A percentile compares a stretch with the other conserved stretches of the same genome.
Evolutionary conservation across 495 filamentous ascomycete species (phyloP).

Genomic region (Tetracladium marchalianum): DNA sequence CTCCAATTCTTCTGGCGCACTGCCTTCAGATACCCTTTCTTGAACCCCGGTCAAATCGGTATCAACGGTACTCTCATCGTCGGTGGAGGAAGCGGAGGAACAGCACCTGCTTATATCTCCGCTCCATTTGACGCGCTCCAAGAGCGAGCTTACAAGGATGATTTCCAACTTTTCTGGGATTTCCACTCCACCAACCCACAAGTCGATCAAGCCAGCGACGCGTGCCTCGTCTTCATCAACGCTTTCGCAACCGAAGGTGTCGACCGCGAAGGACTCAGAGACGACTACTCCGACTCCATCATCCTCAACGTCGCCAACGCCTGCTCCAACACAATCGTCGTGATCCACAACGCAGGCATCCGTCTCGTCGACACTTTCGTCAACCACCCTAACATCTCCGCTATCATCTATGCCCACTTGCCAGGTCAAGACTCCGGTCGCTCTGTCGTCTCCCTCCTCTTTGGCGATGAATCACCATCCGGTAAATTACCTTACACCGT

Average conservation of each 20-base stretch:
- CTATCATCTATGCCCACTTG: constrained; percentile 47
- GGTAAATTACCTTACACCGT: constrained; percentile 65
- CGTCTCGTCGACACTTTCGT: constrained; percentile 52
- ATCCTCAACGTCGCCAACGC: constrained; percentile 42
- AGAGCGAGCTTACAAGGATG: constrained; percentile 39
- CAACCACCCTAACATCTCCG: constrained; percentile 52
- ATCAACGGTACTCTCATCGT: constrained; percentile 78
- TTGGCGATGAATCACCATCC: constrained; percentile 46
- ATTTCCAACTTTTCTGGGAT: constrained; percentile 40
- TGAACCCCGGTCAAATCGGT: constrained; percentile 46
- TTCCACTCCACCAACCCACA: constrained; percentile 26
- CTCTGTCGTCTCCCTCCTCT: constrained; percentile 45
- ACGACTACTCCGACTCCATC: constrained; percentile 40
- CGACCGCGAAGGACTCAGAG: constrained; percentile 28
- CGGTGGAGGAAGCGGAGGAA: constrained; percentile 30
- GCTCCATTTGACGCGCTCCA: constrained; percentile 50
- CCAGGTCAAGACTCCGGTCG: constrained; percentile 52
- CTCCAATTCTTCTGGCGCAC: neutral
- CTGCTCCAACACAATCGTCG: constrained; percentile 53
- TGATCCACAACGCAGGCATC: constrained; percentile 63
- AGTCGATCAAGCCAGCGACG: constrained; percentile 45
- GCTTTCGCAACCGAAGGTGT: constrained; percentile 44
- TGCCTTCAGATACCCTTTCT: too few species aligned
- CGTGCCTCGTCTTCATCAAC: constrained; percentile 56
- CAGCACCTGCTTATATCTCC: constrained; percentile 17